phyloP scores from a whole-genome alignment of 495 filamentous ascomycete genomes.

The Aspergillus olivimuriae region DNA sequence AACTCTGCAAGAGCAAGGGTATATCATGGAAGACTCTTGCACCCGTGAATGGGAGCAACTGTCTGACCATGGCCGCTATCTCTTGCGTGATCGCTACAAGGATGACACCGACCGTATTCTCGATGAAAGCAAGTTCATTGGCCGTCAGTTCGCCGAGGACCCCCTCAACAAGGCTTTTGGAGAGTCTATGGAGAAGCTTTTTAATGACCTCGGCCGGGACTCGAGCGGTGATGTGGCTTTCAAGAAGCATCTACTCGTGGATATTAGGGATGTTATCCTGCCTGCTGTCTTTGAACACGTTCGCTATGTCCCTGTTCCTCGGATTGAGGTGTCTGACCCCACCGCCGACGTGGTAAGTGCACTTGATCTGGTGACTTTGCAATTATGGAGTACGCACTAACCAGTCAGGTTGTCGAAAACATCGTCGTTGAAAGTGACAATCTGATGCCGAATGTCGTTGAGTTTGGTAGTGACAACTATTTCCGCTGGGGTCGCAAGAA shows the following conservation, averaged over 20 bases:
- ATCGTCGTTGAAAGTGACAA: slow-evolving; percentile 94
- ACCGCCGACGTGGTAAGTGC: slow-evolving; percentile 63
- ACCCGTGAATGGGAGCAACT: slow-evolving; percentile 77
- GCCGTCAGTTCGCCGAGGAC: slow-evolving; percentile 82
- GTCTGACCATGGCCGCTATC: slow-evolving; percentile 80
- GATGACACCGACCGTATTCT: slow-evolving; percentile 80
- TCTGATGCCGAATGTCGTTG: slow-evolving; percentile 89
- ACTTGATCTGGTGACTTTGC: background rate
- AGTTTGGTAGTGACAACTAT: slow-evolving; percentile 90
- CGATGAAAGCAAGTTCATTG: slow-evolving; percentile 86
- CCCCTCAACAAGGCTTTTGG: slow-evolving; percentile 76
- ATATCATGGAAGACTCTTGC: slow-evolving; percentile 78
- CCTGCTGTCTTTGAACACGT: slow-evolving; percentile 80
- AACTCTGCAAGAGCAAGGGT: slow-evolving; percentile 83
- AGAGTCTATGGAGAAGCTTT: slow-evolving; percentile 71
- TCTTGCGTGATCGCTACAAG: slow-evolving; percentile 84
- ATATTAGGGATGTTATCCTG: slow-evolving; percentile 79
- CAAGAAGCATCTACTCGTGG: slow-evolving; percentile 87
- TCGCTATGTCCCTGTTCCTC: slow-evolving; percentile 87
- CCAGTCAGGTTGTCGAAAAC: slow-evolving; percentile 70
- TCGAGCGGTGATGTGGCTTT: slow-evolving; percentile 78
- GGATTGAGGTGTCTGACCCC: slow-evolving; percentile 86
- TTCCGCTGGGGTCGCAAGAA: slow-evolving; percentile 91
- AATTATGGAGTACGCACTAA: background rate
- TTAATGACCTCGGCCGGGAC: slow-evolving; percentile 79